Conservation (phyloP, 1,139 yeast species). For the Hansenula lynferdii region DNA sequence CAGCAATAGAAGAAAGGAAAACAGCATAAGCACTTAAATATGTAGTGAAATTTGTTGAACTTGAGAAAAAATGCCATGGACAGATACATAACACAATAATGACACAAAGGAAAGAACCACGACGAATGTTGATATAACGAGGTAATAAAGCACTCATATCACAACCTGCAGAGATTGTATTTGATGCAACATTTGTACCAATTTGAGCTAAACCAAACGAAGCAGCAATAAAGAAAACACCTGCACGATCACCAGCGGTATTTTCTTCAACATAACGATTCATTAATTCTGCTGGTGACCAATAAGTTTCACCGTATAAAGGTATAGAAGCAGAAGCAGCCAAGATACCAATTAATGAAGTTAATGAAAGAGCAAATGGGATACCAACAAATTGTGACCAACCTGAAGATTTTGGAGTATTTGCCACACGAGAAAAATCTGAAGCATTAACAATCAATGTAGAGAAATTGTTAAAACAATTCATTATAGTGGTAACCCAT, state of each 20-base stretch:
- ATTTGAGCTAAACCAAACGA: conserved; percentile 31
- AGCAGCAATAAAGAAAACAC: conserved; percentile 28
- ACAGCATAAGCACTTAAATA: conserved; percentile 84
- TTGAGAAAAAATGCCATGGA: conserved; percentile 33
- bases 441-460: conserved; percentile 38
- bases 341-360: conserved; percentile 25
- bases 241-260: conserved; percentile 27
- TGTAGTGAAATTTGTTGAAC: conserved; percentile 60
- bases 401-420: conserved; percentile 23
- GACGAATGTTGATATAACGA: conserved; percentile 27
- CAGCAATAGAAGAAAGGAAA: conserved; percentile 82
- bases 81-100: conserved; percentile 24
- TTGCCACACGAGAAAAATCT: conserved; percentile 30
- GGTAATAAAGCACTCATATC: conserved; percentile 29
- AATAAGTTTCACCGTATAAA: conserved; percentile 25
- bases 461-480: conserved; percentile 79
- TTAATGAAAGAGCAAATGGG: conserved; percentile 24
- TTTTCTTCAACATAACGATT: conserved; percentile 43
- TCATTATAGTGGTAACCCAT: conserved; percentile 31
- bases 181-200: conserved; percentile 29
- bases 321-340: conserved; percentile 31
- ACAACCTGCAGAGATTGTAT: conserved; percentile 25
- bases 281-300: conserved; percentile 31
- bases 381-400: conserved; percentile 28
- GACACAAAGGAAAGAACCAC: conserved; percentile 24